Evolutionary conservation across 106 monocot species (phyloP).

Genomic region (Vanilla planifolia): DNA sequence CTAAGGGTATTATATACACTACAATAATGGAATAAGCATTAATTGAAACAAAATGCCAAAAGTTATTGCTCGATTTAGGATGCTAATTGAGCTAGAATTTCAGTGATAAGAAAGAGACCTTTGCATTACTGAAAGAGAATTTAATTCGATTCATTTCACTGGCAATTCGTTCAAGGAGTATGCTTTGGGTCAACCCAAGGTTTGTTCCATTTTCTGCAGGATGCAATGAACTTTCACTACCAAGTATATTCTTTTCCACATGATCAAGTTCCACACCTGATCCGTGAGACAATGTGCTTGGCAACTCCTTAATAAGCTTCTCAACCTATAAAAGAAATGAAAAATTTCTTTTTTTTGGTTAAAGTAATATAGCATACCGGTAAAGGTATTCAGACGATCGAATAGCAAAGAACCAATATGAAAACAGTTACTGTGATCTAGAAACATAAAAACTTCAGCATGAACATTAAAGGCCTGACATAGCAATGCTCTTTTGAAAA

Average conservation of each 20-base stretch:
- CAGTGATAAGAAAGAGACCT: slow-evolving; percentile 41
- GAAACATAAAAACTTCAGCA: not conserved
- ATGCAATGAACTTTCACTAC: slow-evolving; percentile 24
- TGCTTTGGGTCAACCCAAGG: slow-evolving; percentile 75
- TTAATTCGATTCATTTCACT: slow-evolving; percentile 97
- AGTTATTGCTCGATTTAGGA: not conserved
- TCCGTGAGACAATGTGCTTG: slow-evolving; percentile 44
- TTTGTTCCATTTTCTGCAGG: slow-evolving; percentile 42
- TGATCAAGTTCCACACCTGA: slow-evolving; percentile 18
- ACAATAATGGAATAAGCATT: too few relatives aligned
- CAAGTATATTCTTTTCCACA: slow-evolving; percentile 24
- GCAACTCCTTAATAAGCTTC: slow-evolving; percentile 85
- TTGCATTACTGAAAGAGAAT: slow-evolving; percentile 70
- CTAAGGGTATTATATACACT: too few relatives aligned
- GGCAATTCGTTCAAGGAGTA: slow-evolving; percentile 92
- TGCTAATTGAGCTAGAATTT: slow-evolving; percentile 1
- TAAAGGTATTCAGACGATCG: not conserved
- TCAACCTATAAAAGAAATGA: slow-evolving; percentile 51
- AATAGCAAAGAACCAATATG: not conserved
- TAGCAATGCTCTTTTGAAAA: not conserved
- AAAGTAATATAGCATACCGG: not conserved
- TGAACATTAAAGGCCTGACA: not conserved
- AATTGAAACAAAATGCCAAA: too few relatives aligned
- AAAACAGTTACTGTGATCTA: not conserved
- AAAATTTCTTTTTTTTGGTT: not conserved